Evolutionary conservation across 2,329 filamentous ascomycete genomes (phyloP), one percentile per base, ranked within the genome.

Genomic region (Sporothrix pseudoabietina): DNA sequence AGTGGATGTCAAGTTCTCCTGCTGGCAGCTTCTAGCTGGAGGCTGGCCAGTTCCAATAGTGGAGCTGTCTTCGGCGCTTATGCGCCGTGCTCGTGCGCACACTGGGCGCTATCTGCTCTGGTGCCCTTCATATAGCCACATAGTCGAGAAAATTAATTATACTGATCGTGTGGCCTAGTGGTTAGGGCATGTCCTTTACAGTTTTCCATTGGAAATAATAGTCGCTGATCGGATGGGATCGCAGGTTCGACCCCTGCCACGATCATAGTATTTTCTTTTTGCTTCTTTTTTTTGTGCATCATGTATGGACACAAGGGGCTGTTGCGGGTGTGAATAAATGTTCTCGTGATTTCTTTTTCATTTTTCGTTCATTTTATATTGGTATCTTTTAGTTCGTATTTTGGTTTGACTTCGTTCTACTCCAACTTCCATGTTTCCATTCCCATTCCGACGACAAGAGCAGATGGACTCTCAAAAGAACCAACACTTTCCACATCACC

Each of bases 401-500:
- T 26, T n/a, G 22, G n/a, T 26, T 26, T n/a, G 22, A 26, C 30
- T 66, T 35, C 19, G 7, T 26, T 39, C n/a, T 26, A 57, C 47
- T 16, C 66, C 55, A 73, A 77, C 52, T 8, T 61, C 85, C 85
- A 86, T 12, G 82, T 76, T 78, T 87, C 85, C 77, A 86, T 78
- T 0, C 85, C 85, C 30, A 86, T 83, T 2, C 85, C 85, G 1
- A 80, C 84, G 1, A 86, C 79, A 71, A 86, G 80, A 10, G 75
- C 76, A 16, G 54, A 73, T 30, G 32, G 10, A n/a, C 4, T 39
- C n/a, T 9, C 61, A 3, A 8, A 14, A 10, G 41, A 39, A 4
- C 7, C 26, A 35, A 87, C 76, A 35, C 83, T 77, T 75, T 82
- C 85, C 44, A 90, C 72, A 69, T 85, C 87, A 3, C 87, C 88